Conservation (phyloP, 805 yeast genomes). For the Barnettozyma siamensis region DNA sequence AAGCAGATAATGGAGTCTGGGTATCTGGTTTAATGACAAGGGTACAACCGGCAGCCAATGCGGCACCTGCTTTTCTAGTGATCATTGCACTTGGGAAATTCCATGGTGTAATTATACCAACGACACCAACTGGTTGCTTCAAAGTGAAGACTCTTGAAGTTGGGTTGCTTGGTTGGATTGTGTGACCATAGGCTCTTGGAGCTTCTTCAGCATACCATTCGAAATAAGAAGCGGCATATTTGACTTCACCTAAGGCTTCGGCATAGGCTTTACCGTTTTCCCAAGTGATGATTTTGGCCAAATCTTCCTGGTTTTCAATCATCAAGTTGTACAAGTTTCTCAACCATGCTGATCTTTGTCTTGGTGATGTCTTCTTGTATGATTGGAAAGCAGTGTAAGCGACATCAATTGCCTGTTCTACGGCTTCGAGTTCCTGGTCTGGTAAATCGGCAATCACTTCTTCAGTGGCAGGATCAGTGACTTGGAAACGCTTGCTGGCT, state of each 20-base stretch:
- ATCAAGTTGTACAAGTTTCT: conserved; percentile 45
- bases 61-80: conserved; percentile 59
- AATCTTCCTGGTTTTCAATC: conserved; percentile 50
- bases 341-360: conserved; percentile 45
- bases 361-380: conserved; percentile 42
- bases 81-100: conserved; percentile 67
- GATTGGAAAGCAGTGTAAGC: conserved; percentile 41
- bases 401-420: conserved; percentile 49
- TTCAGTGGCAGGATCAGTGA: conserved; percentile 72
- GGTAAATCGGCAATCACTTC: conserved; percentile 53
- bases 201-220: conserved; percentile 83
- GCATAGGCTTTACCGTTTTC: conserved; percentile 55
- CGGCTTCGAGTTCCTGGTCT: conserved; percentile 52
- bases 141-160: conserved; percentile 47
- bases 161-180: conserved; percentile 49
- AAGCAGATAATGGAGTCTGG: conserved; percentile 54
- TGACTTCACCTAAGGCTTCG: conserved; percentile 51
- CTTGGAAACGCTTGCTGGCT: conserved; percentile 45
- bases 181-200: conserved; percentile 48
- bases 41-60: conserved; percentile 62
- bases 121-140: conserved; percentile 59
- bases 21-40: conserved; percentile 56
- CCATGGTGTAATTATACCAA: conserved; percentile 61
- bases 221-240: conserved; percentile 65
- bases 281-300: conserved; percentile 50